Evolutionary conservation across 2,329 filamentous ascomycete species (phyloP), one percentile per base, ranked within the genome.

Genomic region (Nothophaeocryptopus gaeumannii): DNA sequence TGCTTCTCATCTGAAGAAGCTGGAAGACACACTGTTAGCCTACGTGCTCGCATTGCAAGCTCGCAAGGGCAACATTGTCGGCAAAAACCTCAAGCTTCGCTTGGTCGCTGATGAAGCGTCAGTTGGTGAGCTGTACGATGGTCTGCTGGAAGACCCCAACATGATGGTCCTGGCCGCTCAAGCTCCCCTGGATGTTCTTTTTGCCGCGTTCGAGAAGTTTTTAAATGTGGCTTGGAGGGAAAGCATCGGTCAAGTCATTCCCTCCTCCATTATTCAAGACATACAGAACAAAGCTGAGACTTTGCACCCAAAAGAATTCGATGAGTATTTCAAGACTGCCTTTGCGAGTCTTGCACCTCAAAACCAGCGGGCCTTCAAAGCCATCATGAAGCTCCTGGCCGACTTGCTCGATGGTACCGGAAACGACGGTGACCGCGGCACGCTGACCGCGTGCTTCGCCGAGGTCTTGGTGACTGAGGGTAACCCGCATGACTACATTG

Each of bases 191-290:
- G 90, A 96, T 63, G 84, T 92, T 14, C 79, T 97, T 5, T 95
- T 96, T 64, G 86, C 88, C 20, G 87, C 91, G 0, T 97, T 96
- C 66, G 91, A 96, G 67, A 96, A 95, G 54, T 97, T 96, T 60
- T 74, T 96, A 53, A 84, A 83, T 51, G 85, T 90, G 55, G 90
- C 88, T 10, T 97, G 92, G 92, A 84, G 81, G 51, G 87, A 92
- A 58, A 85, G 89, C 60, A 90, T 96, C 77, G 92, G 92, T 0
- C 83, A 88, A 2, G 82, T 97, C 47, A 83, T 97, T 67, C 83
- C 88, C 1, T 77, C 82, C 45, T 77, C 85, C 39, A 79, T 83
- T 5, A 76, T 96, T 33, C 81, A 86, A 49, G 82, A 83, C 1
- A 76, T 97, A n/a, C 90, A 95, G 50, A 78, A 82, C 47, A 73